Base-by-base conservation (phyloP, 768 basidiomycete genomes). In the Mycena alexandri region DNA sequence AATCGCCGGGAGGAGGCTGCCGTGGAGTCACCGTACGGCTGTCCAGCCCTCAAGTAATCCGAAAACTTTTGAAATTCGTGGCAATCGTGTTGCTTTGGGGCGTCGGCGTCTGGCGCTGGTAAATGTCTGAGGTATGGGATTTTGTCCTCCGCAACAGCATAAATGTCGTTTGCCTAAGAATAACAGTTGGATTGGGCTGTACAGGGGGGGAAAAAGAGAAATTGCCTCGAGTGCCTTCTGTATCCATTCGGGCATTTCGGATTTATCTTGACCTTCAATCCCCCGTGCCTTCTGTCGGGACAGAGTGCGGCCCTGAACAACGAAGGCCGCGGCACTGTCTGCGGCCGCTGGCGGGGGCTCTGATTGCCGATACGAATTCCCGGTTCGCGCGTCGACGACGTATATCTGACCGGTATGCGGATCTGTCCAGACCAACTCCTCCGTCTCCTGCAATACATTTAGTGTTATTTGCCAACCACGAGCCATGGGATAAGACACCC, bases 351-450 rank as follows among this genome's bases (percentile, higher is more conserved):
- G 58, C 44, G 71, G 64, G 44, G 71, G 67, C 41, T 68, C 68
- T 25, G 70, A 67, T 67, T 76, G 78, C 34, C 78, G 79, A 75
- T 83, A 82, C 10, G 91, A 93, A 74, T 93, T 88, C 12, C 92
- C 92, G 12, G 91, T 93, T 57, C 87, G 83, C n/a, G 76, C 74
- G 73, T 95, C 87, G 17, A 94, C 78, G n/a, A 86, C 63, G 73
- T 89, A 91, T 3, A 75, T 78, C 74, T 88, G 80, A 16, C 87
- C 84, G 6, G 89, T 91, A 16, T 71, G 76, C n/a, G 87, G 85
- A 79, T 95, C 91, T 34, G 79, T 84, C 91, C 92, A 93, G 22
- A 79, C 53, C 46, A 86, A 75, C 65, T 83, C 80, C 63, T 83
- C 79, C 25, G 75, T 65, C 57, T 75, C 71, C 50, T 72, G 75